phyloP scores from a whole-genome alignment of 139 green algal genomes.

The Auxenochlorella pyrenoidosa region DNA sequence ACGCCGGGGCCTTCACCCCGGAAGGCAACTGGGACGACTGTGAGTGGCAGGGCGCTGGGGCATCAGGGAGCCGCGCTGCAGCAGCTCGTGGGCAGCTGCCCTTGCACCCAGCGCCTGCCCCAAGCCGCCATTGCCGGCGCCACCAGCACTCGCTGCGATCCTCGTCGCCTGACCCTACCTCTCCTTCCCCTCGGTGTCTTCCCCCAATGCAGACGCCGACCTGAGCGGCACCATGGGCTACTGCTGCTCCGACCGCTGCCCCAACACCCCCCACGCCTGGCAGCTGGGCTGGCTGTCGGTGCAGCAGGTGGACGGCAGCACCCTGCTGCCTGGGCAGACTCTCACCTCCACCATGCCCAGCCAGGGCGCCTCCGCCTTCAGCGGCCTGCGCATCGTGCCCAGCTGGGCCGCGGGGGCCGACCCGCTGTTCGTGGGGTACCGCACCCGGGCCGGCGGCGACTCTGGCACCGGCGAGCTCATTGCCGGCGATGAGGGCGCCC shows the following conservation, averaged over 20 bases:
- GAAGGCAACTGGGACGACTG: neutral
- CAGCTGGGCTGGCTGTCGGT: neutral
- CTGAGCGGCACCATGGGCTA: neutral
- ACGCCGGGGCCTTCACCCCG: neutral
- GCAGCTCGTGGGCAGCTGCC: no score
- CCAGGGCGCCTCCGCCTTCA: neutral
- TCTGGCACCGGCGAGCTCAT: neutral
- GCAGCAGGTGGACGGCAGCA: neutral
- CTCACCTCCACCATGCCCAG: neutral
- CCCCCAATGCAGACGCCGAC: neutral
- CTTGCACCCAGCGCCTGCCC: no score
- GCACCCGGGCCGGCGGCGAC: neutral
- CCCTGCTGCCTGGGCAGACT: neutral
- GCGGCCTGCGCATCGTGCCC: neutral
- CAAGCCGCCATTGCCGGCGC: neutral
- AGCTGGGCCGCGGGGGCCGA: neutral
- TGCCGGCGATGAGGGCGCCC: no score
- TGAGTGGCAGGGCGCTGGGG: neutral
- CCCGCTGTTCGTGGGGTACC: neutral
- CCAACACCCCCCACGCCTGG: constrained; percentile 4
- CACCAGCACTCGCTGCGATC: no score
- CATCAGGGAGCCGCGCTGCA: no score
- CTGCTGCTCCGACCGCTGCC: constrained; percentile 2
- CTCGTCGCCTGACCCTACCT: no score
- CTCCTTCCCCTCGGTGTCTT: no score